These are phyloP conservation scores for Pseudogymnoascus sp. DNA, from an alignment of 2,329 filamentous ascomycete genomes.

Conservation along the genomic window DNA sequence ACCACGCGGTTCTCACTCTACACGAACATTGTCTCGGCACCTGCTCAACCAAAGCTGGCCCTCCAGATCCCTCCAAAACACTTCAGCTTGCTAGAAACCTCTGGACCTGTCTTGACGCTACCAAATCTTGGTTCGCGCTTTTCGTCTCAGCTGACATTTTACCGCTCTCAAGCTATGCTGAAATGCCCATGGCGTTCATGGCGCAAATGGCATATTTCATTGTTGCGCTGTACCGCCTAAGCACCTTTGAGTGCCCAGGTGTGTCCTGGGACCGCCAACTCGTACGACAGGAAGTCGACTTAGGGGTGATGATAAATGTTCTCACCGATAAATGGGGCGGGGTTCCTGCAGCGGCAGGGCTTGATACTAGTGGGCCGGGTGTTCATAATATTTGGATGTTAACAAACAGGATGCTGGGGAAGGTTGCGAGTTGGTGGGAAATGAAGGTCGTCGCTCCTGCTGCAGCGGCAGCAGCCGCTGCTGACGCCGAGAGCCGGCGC, in stretches of 20 bases:
- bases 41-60: neutral
- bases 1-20: neutral
- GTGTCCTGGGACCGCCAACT: constrained; percentile 1
- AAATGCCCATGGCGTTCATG: constrained; percentile 6
- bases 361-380: neutral
- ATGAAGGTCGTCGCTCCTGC: constrained; percentile 1
- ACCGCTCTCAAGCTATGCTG: neutral
- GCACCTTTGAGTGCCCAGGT: neutral
- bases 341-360: neutral
- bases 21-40: constrained; percentile 1
- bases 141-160: neutral
- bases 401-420: neutral
- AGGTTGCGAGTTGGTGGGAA: constrained; percentile 2
- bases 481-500: neutral
- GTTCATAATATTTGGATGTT: neutral
- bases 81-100: neutral
- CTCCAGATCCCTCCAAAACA: neutral
- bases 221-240: neutral
- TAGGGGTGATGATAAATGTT: constrained; percentile 1
- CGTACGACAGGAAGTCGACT: neutral
- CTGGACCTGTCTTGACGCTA: neutral
- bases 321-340: neutral
- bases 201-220: constrained; percentile 1
- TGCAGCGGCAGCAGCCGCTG: neutral
- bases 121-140: neutral